Evolutionary conservation across 2,329 filamentous ascomycete genomes (phyloP), one percentile per base, ranked within the genome.

Genomic region (Tympanopsis confertula): DNA sequence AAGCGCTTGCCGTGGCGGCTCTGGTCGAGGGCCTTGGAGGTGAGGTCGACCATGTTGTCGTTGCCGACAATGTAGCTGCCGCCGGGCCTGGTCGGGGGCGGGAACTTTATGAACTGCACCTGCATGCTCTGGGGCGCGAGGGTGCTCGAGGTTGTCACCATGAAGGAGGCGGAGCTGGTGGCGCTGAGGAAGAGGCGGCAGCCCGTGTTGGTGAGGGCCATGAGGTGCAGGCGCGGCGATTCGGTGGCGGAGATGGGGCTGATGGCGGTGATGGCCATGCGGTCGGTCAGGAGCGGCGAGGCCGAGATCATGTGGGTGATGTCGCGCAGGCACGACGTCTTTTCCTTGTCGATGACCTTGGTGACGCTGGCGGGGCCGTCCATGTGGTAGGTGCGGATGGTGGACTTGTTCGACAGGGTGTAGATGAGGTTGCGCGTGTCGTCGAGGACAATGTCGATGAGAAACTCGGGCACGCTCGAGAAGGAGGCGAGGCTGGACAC

Each of bases 81-180:
- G 42, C 36, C 44, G 45, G 47, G 57, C 43, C 46, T 58, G 41
- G 58, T 62, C 28, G 65, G 57, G 0, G 91, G 91, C 1, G 93
- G 91, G 42, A 94, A 94, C 54, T 91, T 93, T 58, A 98, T 86
- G 52, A 94, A 91, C 48, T 93, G 83, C n/a, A 95, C 78, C 57
- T 95, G 88, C 86, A 98, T 95, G 59, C 86, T 95, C 48, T 85
- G 87, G 1, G 91, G 88, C 1, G 84, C 78, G 41, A 68, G 57
- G 41, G 69, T 79, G 5, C 74, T 69, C 14, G 74, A 68, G 17
- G 72, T 71, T 13, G 69, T 71, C 20, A 74, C 67, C 55, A 69
- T 72, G 61, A 81, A 79, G 0, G 69, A 82, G 2, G 77, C 74
- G n/a, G 86, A 82, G 45, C 82, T 82, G 0, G 87, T 94, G 4